These are phyloP conservation scores for Komagataella phaffii DNA, from an alignment of 805 yeast species.

Conservation along the genomic window DNA sequence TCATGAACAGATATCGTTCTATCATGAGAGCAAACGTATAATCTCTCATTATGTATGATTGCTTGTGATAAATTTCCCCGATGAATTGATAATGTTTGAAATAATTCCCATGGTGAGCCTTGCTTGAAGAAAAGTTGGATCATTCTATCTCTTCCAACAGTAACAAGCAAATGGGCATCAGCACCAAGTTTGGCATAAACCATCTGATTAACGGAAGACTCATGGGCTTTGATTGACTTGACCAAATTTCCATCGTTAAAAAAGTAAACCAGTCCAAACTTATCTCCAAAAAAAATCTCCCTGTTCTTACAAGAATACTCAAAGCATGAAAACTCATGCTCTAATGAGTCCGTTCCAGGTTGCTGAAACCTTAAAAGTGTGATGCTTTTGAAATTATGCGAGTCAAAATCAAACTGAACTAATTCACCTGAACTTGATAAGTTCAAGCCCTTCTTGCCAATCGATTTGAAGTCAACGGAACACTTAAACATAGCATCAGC, in stretches of 20 bases:
- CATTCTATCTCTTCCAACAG: slow-evolving; percentile 50
- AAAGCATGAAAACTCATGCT: slow-evolving; percentile 25
- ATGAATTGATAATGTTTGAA: slow-evolving; percentile 48
- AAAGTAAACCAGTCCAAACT: slow-evolving; percentile 21
- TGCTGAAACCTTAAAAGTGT: background rate
- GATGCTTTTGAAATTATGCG: background rate
- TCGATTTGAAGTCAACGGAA: background rate
- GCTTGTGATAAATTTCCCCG: slow-evolving; percentile 36
- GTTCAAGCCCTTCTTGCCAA: background rate
- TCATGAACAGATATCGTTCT: slow-evolving; percentile 44
- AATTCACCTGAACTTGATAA: background rate
- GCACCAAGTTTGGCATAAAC: slow-evolving; percentile 17
- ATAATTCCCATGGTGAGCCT: slow-evolving; percentile 29
- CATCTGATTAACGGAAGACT: slow-evolving; percentile 35
- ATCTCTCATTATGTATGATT: slow-evolving; percentile 13
- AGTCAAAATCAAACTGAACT: background rate
- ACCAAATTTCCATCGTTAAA: slow-evolving; percentile 10
- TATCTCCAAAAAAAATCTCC: slow-evolving; percentile 32
- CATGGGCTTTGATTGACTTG: slow-evolving; percentile 29
- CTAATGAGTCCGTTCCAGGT: slow-evolving; percentile 18
- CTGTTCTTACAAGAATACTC: slow-evolving; percentile 15
- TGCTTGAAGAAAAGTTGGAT: slow-evolving; percentile 34
- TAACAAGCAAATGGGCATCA: slow-evolving; percentile 18
- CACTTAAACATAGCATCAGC: background rate
- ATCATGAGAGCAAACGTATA: slow-evolving; percentile 49